Evolutionary conservation across 2,329 filamentous ascomycete species (phyloP), one percentile per base, ranked within the genome.

Genomic region (Ophiostoma himal-ulmi): DNA sequence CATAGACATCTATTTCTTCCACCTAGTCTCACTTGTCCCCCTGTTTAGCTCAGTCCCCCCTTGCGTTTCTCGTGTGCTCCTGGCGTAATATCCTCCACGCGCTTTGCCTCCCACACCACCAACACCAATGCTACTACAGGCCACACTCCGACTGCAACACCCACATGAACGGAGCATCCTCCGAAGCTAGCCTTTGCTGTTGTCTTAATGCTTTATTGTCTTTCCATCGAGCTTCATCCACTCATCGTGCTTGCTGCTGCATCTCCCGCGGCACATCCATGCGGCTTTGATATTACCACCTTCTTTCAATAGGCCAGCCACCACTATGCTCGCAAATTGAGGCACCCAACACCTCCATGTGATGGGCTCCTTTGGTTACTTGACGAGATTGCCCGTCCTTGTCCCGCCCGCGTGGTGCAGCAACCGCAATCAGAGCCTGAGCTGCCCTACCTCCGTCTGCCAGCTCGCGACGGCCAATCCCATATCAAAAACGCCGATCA

Each of bases 261-360:
- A 62, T 62, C 26, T 62, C 57, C 57, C 57, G 57, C 57, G 57
- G 57, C 57, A 36, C 26, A 62, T 62, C 57, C 57, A 34, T 34
- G 57, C 52, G 26, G 52, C 22, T 57, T 6, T 62, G 26, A 34
- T 62, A 62, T 5, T 36, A 30, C 54, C 13, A 60, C 54, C 54
- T 34, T 34, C 57, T 62, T 7, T 8, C 57, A 62, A 62, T 62
- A 34, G 26, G 14, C 14, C 57, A 57, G 13, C n/a, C 52, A 26
- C 52, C 52, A 26, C 17, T 11, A 26, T 26, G 52, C 44, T 48
- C 44, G 44, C 44, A 8, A 6, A 48, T 20, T 48, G 44, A 48
- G 17, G 14, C 41, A 44, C 8, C 17, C 48, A 54, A 20, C 48
- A n/a, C 1, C 48, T 22, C 54, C 54, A 60, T 60, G 54, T 60